Conservation (phyloP, 768 basidiomycete genomes). For the Boletus bicolor region DNA sequence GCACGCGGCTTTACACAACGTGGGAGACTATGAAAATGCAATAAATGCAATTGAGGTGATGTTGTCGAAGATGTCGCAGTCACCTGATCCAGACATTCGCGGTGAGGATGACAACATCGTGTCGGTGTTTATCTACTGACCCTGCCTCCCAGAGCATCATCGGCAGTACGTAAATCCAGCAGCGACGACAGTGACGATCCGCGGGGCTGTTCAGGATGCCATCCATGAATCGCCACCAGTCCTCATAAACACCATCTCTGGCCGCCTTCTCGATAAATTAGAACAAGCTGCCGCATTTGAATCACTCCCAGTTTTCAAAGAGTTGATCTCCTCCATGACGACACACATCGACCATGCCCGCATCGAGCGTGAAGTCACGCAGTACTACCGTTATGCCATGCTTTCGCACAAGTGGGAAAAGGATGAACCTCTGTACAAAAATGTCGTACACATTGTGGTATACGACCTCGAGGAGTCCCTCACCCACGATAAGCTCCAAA, state of each 20-base stretch:
- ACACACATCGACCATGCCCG: background rate
- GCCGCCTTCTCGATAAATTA: conserved; percentile 2
- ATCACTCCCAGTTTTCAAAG: background rate
- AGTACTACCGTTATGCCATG: conserved; percentile 9
- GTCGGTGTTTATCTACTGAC: background rate
- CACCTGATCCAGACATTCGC: background rate
- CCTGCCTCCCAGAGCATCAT: background rate
- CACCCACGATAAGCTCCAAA: background rate
- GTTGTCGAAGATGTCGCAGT: conserved; percentile 6
- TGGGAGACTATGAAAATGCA: background rate
- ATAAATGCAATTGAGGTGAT: conserved; percentile 5
- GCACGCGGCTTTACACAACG: conserved; percentile 3
- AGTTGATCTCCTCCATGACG: conserved; percentile 13
- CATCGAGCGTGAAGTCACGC: conserved; percentile 1
- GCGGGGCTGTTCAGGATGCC: background rate
- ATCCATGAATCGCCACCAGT: conserved; percentile 3
- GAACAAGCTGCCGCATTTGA: conserved; percentile 7
- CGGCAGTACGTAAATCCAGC: background rate
- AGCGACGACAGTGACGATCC: background rate
- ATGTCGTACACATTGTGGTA: background rate
- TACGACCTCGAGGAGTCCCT: conserved; percentile 10
- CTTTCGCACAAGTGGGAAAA: conserved; percentile 15
- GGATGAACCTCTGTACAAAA: conserved; percentile 4
- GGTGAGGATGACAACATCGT: background rate
- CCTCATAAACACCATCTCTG: conserved; percentile 11